phyloP scores from a whole-genome alignment of 129 eudicot genomes.

The Smallanthus sonchifolius region DNA sequence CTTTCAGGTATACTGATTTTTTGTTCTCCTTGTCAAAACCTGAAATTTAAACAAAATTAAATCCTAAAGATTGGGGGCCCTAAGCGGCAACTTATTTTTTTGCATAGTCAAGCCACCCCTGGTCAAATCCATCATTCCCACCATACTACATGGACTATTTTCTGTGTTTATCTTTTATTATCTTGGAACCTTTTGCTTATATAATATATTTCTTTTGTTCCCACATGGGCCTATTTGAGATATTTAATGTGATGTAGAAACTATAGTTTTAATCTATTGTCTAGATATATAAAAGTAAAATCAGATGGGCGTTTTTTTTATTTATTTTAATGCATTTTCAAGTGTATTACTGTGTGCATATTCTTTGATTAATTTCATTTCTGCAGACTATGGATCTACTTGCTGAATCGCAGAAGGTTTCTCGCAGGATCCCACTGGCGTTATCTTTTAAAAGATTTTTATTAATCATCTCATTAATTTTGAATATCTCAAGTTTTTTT shows the following conservation, averaged over 20 bases:
- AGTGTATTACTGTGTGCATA: not conserved
- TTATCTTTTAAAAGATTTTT: not conserved
- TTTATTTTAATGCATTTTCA: not conserved
- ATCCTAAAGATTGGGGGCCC: too few relatives aligned
- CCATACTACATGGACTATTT: not conserved
- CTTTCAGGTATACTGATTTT: too few relatives aligned
- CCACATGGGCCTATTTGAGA: slow-evolving; percentile 5
- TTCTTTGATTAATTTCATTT: not conserved
- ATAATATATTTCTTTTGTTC: slow-evolving; percentile 5
- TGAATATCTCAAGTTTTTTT: not conserved
- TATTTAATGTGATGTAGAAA: not conserved
- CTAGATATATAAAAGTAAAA: slow-evolving; percentile 2
- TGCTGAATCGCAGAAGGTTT: not conserved
- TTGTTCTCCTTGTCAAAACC: too few relatives aligned
- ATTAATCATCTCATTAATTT: not conserved
- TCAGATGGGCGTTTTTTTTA: not conserved
- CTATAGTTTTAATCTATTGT: not conserved
- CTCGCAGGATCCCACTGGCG: slow-evolving; percentile 20
- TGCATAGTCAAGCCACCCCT: too few relatives aligned
- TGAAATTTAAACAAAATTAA: too few relatives aligned
- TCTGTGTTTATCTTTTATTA: slow-evolving; percentile 6
- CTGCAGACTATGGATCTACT: slow-evolving; percentile 29
- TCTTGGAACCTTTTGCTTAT: slow-evolving; percentile 5
- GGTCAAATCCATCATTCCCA: not conserved
- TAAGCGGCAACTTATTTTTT: too few relatives aligned